phyloP scores from a whole-genome alignment of 176 grass and related monocot genomes.

The Bromus sterilis region DNA sequence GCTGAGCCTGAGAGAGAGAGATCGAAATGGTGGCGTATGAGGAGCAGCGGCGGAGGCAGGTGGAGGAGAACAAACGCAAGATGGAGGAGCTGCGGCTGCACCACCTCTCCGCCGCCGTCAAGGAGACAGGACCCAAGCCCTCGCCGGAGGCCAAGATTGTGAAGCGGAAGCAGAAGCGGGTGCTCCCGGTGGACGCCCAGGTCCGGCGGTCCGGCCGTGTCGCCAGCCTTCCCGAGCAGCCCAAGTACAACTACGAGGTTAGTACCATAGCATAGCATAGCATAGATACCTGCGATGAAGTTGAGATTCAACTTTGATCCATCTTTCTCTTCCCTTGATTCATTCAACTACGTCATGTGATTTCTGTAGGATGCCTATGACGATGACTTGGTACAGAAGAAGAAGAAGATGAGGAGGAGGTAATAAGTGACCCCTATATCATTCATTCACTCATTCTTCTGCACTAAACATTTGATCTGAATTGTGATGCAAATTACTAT shows the following conservation, averaged over 20 bases:
- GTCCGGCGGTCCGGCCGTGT: slow-evolving; percentile 46
- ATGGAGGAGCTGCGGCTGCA: slow-evolving; percentile 66
- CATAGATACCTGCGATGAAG: too few relatives aligned
- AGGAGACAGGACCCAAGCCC: slow-evolving; percentile 40
- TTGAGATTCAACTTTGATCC: too few relatives aligned
- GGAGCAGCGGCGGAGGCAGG: too few relatives aligned
- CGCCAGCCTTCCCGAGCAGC: slow-evolving; percentile 30
- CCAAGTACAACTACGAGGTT: slow-evolving; percentile 43
- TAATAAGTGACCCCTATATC: too few relatives aligned
- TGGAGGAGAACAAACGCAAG: slow-evolving; percentile 74
- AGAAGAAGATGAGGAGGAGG: slow-evolving; percentile 18
- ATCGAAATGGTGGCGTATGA: slow-evolving; percentile 30
- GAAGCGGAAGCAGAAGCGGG: slow-evolving; percentile 56
- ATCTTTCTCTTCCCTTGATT: too few relatives aligned
- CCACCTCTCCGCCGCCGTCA: slow-evolving; percentile 49
- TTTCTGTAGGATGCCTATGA: not conserved
- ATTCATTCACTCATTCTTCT: too few relatives aligned
- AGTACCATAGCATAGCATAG: too few relatives aligned
- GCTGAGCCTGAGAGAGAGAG: not conserved
- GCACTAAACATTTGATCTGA: too few relatives aligned
- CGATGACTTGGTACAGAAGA: not conserved
- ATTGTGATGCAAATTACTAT: too few relatives aligned
- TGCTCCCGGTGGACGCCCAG: not conserved
- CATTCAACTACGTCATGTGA: not conserved
- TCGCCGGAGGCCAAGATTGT: slow-evolving; percentile 50